These are phyloP conservation scores for Nymphaea colorata DNA, from an alignment of 164 flowering plant species.

Conservation along the genomic window DNA sequence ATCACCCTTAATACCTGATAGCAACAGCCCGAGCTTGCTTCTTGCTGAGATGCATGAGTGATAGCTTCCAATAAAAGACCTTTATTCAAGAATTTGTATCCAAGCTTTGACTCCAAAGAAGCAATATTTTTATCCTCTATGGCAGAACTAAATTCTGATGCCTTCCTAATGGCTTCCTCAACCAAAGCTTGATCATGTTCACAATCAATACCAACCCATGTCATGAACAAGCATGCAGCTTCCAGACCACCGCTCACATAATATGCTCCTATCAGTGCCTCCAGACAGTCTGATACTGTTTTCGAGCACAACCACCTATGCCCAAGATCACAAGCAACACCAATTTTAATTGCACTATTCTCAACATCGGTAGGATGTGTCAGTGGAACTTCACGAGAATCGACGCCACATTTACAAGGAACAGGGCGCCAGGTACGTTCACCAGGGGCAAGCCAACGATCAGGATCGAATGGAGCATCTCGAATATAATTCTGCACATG, in stretches of 20 bases:
- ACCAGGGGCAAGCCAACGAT: constrained; percentile 93
- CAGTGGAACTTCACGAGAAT: constrained; percentile 62
- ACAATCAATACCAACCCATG: constrained; percentile 62
- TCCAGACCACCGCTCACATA: constrained; percentile 65
- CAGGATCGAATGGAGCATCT: constrained; percentile 79
- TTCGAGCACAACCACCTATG: constrained; percentile 93
- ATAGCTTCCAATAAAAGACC: constrained; percentile 78
- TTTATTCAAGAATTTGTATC: constrained; percentile 45
- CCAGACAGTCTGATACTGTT: constrained; percentile 83
- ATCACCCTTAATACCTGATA: constrained; percentile 45
- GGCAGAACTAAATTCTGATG: constrained; percentile 39
- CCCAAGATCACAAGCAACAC: constrained; percentile 67
- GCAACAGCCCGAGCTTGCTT: constrained; percentile 51
- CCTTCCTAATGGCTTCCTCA: constrained; percentile 34
- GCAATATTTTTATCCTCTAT: constrained; percentile 26
- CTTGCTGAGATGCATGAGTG: constrained; percentile 64
- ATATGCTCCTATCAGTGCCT: constrained; percentile 87
- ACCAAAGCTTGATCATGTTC: constrained; percentile 39
- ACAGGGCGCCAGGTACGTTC: constrained; percentile 42
- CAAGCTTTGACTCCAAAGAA: constrained; percentile 51
- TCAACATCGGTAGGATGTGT: constrained; percentile 32
- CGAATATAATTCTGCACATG: constrained; percentile 60
- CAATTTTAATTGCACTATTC: constrained; percentile 38
- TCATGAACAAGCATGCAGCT: constrained; percentile 59
- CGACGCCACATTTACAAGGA: constrained; percentile 65